phyloP scores from a whole-genome alignment of 2,329 filamentous ascomycete species.

The Metarhizium brunneum region DNA sequence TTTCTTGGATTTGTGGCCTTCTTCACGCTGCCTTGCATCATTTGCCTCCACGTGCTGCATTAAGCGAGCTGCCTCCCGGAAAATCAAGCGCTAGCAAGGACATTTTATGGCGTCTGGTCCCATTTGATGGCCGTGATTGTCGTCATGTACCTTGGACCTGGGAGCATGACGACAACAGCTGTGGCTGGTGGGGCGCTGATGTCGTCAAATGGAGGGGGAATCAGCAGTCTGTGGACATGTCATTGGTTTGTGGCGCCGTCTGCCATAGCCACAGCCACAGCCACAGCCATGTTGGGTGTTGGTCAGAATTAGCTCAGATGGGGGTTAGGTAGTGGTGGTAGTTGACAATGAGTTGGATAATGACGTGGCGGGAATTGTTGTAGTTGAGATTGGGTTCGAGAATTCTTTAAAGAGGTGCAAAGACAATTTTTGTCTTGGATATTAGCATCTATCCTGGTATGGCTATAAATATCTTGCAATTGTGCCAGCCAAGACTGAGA shows the following conservation, averaged over 20 bases:
- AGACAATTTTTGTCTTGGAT: too few species aligned
- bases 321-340: too few species aligned
- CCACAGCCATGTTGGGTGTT: not conserved
- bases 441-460: too few species aligned
- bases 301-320: not conserved
- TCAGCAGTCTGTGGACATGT: not conserved
- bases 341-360: too few species aligned
- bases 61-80: too few species aligned
- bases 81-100: not conserved
- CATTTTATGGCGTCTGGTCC: not conserved
- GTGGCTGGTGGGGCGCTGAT: conserved; percentile 10
- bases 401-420: too few species aligned
- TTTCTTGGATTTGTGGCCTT: not conserved
- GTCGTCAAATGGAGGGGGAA: not conserved
- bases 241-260: not conserved
- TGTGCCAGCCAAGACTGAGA: not conserved
- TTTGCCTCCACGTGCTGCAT: not conserved
- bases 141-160: not conserved
- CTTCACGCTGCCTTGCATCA: not conserved
- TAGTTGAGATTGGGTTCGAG: too few species aligned
- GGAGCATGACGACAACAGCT: conserved; percentile 11
- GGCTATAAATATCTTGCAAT: not conserved
- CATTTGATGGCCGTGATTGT: not conserved
- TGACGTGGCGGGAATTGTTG: too few species aligned
- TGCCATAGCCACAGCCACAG: not conserved